Evolutionary conservation across 2,329 filamentous ascomycete species (phyloP).

Genomic region (Coleophoma crateriformis): DNA sequence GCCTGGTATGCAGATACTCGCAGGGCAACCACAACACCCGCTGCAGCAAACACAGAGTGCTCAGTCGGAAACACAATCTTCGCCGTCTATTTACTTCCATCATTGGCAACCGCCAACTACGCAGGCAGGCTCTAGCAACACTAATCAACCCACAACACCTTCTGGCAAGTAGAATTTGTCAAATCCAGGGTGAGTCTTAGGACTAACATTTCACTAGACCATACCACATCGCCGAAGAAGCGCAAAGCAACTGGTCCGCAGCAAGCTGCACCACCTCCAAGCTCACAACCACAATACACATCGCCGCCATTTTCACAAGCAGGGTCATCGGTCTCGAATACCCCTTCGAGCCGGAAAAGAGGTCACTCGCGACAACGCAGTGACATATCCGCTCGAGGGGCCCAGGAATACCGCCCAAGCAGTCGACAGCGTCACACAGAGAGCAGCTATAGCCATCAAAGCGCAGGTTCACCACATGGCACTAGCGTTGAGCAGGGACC

Average conservation of each 20-base stretch:
- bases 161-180: conserved; percentile 49
- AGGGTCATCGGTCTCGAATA: conserved; percentile 45
- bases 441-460: conserved; percentile 17
- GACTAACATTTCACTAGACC: conserved; percentile 38
- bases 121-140: conserved; percentile 47
- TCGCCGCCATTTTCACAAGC: conserved; percentile 52
- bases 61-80: conserved; percentile 48
- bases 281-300: conserved; percentile 38
- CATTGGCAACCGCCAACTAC: conserved; percentile 83
- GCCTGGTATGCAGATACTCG: conserved; percentile 36
- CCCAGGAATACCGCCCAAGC: conserved; percentile 27
- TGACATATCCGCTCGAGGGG: conserved; percentile 41
- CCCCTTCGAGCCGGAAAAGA: conserved; percentile 46
- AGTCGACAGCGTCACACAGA: conserved; percentile 30
- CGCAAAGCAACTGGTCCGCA: conserved; percentile 65
- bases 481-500: conserved; percentile 8
- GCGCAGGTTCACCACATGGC: conserved; percentile 13
- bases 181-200: too few species aligned
- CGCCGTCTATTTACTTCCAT: conserved; percentile 81
- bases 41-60: conserved; percentile 45
- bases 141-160: conserved; percentile 66
- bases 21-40: conserved; percentile 36
- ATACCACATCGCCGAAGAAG: conserved; percentile 76
- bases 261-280: conserved; percentile 39
- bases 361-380: conserved; percentile 61